phyloP scores from a whole-genome alignment of 2,329 filamentous ascomycete genomes.

The Macrophomina pseudophaseolina region DNA sequence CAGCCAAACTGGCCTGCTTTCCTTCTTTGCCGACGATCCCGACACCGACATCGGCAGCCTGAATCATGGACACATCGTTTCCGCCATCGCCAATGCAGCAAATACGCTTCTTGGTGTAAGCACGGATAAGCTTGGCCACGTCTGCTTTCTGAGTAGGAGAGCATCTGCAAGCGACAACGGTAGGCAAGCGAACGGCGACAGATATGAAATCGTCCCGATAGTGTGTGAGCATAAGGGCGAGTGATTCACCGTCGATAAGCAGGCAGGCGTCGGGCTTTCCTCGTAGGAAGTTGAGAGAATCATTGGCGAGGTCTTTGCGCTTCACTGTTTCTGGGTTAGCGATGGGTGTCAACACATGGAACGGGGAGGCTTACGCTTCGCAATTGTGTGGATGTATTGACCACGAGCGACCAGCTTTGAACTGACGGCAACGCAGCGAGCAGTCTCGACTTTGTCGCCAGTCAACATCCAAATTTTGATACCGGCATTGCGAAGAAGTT shows the following conservation, averaged over 20 bases:
- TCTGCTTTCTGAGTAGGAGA: conserved; percentile 97
- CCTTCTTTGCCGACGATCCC: conserved; percentile 99
- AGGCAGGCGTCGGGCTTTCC: conserved; percentile 86
- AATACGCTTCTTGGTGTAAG: conserved; percentile 90
- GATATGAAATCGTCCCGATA: conserved; percentile 87
- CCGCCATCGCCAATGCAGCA: conserved; percentile 98
- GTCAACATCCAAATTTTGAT: conserved; percentile 99
- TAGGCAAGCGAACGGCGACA: conserved; percentile 82
- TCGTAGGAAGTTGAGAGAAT: conserved; percentile 85
- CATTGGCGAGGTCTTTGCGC: conserved; percentile 81
- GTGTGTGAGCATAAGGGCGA: conserved; percentile 80
- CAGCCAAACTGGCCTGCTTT: conserved; percentile 89
- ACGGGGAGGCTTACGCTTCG: conserved; percentile 59
- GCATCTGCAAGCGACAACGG: conserved; percentile 94
- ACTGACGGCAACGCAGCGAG: conserved; percentile 92
- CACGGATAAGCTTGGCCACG: conserved; percentile 85
- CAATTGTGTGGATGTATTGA: conserved; percentile 94
- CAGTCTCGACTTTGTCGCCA: conserved; percentile 97
- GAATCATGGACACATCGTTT: conserved; percentile 99
- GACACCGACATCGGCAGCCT: conserved; percentile 95
- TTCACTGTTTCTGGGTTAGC: conserved; percentile 57
- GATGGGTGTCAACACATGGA: neutral
- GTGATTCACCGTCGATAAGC: conserved; percentile 91
- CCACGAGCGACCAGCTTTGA: conserved; percentile 92
- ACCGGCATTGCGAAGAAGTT: conserved; percentile 92